phyloP scores from a whole-genome alignment of 495 filamentous ascomycete species.

The Aspergillus sclerotiicarbonarius region DNA sequence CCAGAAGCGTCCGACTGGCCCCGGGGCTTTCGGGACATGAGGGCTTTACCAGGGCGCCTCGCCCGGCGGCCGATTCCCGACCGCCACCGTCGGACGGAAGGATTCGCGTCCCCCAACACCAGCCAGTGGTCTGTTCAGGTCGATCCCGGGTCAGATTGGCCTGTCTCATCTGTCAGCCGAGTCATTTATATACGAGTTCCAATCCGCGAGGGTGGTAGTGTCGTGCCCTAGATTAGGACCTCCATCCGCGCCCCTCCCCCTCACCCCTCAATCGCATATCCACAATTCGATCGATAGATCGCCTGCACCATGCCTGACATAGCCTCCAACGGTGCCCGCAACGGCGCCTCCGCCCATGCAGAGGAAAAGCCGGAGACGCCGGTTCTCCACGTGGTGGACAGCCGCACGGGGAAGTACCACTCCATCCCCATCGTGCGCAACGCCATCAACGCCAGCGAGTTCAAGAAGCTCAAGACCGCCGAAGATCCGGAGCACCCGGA shows the following conservation, averaged over 20 bases:
- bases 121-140: too few relatives aligned
- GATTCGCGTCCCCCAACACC: too few relatives aligned
- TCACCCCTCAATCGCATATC: too few relatives aligned
- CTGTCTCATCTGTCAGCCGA: not conserved
- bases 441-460: not conserved
- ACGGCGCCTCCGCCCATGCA: not conserved
- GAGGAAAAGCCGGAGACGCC: not conserved
- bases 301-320: not conserved
- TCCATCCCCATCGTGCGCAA: constrained; percentile 5
- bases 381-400: constrained; percentile 1
- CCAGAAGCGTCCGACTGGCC: not conserved
- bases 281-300: not conserved
- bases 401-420: constrained; percentile 1
- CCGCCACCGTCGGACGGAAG: too few relatives aligned
- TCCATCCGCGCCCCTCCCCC: too few relatives aligned
- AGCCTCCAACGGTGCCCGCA: not conserved
- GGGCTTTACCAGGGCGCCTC: not conserved
- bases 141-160: too few relatives aligned
- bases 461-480: not conserved
- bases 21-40: not conserved
- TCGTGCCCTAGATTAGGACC: not conserved
- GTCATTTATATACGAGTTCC: not conserved
- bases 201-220: not conserved
- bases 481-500: not conserved
- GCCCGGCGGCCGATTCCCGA: not conserved